Evolutionary conservation across 139 green algal species (phyloP).

Genomic region (Raphidocelis subcapitata): DNA sequence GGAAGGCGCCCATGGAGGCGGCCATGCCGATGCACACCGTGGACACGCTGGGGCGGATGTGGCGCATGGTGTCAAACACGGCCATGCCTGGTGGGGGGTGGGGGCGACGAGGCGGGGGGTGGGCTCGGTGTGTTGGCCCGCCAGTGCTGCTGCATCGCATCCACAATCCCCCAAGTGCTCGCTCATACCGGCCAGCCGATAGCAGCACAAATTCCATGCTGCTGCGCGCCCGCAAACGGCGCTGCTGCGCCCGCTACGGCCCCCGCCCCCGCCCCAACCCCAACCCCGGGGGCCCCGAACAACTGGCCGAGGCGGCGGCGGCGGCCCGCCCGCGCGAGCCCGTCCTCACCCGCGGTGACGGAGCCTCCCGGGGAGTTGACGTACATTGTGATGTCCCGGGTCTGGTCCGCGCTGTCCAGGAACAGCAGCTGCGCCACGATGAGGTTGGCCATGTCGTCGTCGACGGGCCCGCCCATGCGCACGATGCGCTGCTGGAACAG

Average conservation of each 20-base stretch:
- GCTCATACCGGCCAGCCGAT: too few relatives aligned
- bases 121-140: too few relatives aligned
- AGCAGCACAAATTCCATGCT: too few relatives aligned
- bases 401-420: conserved; percentile 82
- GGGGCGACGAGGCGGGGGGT: too few relatives aligned
- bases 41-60: conserved; percentile 93
- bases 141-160: too few relatives aligned
- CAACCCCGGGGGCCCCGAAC: too few relatives aligned
- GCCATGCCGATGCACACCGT: conserved; percentile 98
- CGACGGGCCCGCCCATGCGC: conserved; percentile 93
- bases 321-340: too few relatives aligned
- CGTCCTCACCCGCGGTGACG: conserved; percentile 89
- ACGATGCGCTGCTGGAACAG: conserved; percentile 98
- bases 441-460: conserved; percentile 99
- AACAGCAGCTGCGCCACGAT: conserved; percentile 98
- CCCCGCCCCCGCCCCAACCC: too few relatives aligned
- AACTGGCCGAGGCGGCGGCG: too few relatives aligned
- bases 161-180: too few relatives aligned
- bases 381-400: conserved; percentile 97
- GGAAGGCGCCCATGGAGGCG: conserved; percentile 98
- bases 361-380: conserved; percentile 97
- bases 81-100: conserved; percentile 83
- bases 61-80: conserved; percentile 99
- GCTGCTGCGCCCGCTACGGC: too few relatives aligned
- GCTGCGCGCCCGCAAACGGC: too few relatives aligned